Evolutionary conservation across 768 basidiomycete species (phyloP).

Genomic region (Russula dissimulans): DNA sequence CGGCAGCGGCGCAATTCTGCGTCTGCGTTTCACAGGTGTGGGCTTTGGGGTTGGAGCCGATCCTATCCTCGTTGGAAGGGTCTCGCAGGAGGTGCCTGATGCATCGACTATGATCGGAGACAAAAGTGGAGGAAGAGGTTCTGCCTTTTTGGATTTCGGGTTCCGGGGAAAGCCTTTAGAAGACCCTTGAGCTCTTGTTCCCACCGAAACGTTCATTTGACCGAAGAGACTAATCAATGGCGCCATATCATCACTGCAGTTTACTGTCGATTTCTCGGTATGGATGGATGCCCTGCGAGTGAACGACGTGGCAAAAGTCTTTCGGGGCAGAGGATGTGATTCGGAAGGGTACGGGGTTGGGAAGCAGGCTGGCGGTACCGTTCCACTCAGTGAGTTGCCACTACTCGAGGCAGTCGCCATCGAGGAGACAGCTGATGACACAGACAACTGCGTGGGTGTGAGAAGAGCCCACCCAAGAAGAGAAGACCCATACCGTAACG

Average conservation of each 20-base stretch:
- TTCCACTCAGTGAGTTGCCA: neutral
- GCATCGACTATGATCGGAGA: neutral
- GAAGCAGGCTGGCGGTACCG: neutral
- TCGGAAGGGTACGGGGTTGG: slow-evolving; percentile 2
- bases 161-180: neutral
- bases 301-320: neutral
- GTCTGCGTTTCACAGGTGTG: neutral
- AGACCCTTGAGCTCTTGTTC: neutral
- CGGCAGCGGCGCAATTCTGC: slow-evolving; percentile 5
- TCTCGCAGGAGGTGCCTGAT: neutral
- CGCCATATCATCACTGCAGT: neutral
- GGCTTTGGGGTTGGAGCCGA: neutral
- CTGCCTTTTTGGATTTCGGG: neutral
- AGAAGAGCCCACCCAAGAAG: too few species aligned
- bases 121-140: neutral
- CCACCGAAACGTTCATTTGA: neutral
- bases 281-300: neutral
- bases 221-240: neutral
- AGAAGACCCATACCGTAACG: too few species aligned
- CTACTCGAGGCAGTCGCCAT: neutral
- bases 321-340: neutral
- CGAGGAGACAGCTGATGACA: too few species aligned
- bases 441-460: neutral
- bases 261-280: neutral
- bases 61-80: neutral